These are phyloP conservation scores for Parachaetomium inaequale DNA, from an alignment of 495 filamentous ascomycete species.

Conservation along the genomic window DNA sequence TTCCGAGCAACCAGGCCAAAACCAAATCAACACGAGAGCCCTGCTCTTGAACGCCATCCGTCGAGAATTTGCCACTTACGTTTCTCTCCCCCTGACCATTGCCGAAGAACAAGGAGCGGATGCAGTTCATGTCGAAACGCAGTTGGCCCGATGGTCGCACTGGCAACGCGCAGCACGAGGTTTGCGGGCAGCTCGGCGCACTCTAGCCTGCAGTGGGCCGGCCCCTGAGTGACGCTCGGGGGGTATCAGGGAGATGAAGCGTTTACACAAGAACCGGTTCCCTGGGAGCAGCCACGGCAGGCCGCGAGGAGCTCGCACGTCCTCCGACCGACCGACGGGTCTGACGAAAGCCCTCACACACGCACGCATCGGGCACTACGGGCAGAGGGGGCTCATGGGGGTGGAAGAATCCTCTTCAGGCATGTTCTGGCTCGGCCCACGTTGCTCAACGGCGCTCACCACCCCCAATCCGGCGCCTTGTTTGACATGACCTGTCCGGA, in stretches of 20 bases:
- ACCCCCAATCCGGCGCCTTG: conserved; percentile 25
- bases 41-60: neutral
- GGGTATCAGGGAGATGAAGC: conserved; percentile 15
- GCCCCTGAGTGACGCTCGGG: conserved; percentile 10
- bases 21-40: neutral
- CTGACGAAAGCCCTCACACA: no score
- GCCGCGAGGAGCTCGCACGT: conserved; percentile 19
- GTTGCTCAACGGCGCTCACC: conserved; percentile 28
- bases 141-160: neutral
- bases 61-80: neutral
- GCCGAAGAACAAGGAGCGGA: neutral
- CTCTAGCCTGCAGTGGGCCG: neutral
- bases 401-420: conserved; percentile 14
- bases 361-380: neutral
- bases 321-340: neutral
- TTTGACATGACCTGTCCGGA: conserved; percentile 26
- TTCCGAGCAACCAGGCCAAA: neutral
- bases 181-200: neutral
- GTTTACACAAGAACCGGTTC: conserved; percentile 28
- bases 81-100: neutral
- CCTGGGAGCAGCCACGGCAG: conserved; percentile 32
- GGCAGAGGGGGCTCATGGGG: neutral
- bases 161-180: conserved; percentile 9
- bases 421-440: conserved; percentile 18
- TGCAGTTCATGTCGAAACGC: neutral